Evolutionary conservation across 331 rosid species (phyloP), one percentile per base, ranked within the genome.

Genomic region (Acacia concinna): DNA sequence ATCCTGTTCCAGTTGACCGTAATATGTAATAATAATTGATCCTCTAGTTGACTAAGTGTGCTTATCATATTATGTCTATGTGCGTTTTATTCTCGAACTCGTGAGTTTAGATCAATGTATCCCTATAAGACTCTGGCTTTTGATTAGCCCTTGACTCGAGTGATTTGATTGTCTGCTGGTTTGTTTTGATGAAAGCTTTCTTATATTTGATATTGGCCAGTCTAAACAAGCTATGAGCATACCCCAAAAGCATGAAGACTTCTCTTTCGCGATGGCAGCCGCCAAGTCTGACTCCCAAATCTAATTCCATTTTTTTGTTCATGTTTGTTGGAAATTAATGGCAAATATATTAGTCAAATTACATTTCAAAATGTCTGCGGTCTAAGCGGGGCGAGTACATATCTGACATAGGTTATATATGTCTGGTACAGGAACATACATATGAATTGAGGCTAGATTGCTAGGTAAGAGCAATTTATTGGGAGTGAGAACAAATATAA

Each of bases 71-170:
- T 27, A 14, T 65, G n/a, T 70, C 4, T 31, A 64, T 52, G 73
- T 32, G 74, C 86, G 63, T 77, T 25, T 38, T 40, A 28, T 66
- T 77, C 23, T 7, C 10, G 68, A 62, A 62, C n/a, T 62, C 31
- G 52, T 85, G 84, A 41, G 54, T 77, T 82, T 72, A 41, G 41
- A 41, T 25, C 51, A 40, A 57, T 82, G 81, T 84, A 63, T 68
- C 34, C 20, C 75, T 46, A 4, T 81, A 56, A 4, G 66, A 57
- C 82, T 75, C 17, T 25, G 77, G 43, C 43, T 6, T 73, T 47
- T 28, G 59, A 51, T 25, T 14, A 5, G 32, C n/a, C 69, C 52
- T 28, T 18, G 71, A n/a, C 27, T 44, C 4, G 51, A 13, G 32
- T 35, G 28, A 1, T 57, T 57, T 11, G 64, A 25, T 68, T 41